Conservation (phyloP, 192 early-diverging fungal genomes). For the Backusella sp. region DNA sequence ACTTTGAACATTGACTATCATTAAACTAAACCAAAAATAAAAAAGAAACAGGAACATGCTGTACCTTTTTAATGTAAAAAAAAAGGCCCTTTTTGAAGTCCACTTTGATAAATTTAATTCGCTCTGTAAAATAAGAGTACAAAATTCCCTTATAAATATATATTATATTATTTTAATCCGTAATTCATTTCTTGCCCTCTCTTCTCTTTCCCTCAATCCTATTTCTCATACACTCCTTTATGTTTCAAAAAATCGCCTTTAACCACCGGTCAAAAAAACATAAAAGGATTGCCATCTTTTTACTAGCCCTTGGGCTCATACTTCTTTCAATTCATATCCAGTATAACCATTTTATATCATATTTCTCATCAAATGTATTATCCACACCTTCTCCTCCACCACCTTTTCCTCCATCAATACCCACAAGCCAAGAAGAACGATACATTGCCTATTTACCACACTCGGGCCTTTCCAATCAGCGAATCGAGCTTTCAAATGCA, state of each 20-base stretch:
- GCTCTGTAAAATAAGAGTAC: neutral
- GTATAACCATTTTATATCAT: neutral
- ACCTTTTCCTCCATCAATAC: neutral
- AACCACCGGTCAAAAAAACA: neutral
- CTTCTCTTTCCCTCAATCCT: neutral
- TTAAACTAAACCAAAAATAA: neutral
- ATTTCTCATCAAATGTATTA: neutral
- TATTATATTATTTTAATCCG: neutral
- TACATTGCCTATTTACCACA: slow-evolving; percentile 55
- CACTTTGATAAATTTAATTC: neutral
- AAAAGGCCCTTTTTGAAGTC: neutral
- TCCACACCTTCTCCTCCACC: neutral
- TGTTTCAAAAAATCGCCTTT: neutral
- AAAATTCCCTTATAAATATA: neutral
- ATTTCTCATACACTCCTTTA: neutral
- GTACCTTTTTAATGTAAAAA: neutral
- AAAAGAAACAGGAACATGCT: neutral
- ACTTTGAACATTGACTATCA: neutral
- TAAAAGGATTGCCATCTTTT: neutral
- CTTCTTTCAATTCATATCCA: neutral
- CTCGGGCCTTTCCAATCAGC: slow-evolving; percentile 56
- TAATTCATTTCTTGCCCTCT: neutral
- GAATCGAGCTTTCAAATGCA: slow-evolving; percentile 54
- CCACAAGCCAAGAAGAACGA: slow-evolving; percentile 28
- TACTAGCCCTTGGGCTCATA: neutral